Conservation (phyloP, 2,329 filamentous ascomycete species). For the Periconia sp. region DNA sequence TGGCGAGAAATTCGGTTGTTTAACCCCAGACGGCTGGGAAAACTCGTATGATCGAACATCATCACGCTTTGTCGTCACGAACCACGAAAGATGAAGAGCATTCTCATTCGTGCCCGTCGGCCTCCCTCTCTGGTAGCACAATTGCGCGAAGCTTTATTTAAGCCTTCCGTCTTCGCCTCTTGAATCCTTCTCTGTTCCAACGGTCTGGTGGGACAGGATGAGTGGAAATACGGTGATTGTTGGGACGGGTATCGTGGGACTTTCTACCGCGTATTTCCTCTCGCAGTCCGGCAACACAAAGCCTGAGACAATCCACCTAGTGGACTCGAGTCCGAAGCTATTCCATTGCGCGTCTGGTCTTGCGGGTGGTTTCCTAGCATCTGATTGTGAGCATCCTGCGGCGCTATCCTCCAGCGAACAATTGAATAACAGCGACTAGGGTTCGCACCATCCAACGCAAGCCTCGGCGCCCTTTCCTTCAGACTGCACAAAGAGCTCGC, state of each 20-base stretch:
- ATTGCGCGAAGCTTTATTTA: too few relatives aligned
- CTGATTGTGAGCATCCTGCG: constrained; percentile 63
- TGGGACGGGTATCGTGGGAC: constrained; percentile 53
- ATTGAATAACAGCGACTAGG: constrained; percentile 26
- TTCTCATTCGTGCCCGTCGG: too few relatives aligned
- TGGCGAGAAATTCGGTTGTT: constrained; percentile 10
- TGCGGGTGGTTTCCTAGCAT: constrained; percentile 75
- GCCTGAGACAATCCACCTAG: constrained; percentile 59
- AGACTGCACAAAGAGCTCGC: constrained; percentile 71
- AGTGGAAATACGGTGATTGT: constrained; percentile 45
- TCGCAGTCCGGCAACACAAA: constrained; percentile 50
- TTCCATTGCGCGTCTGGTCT: constrained; percentile 77
- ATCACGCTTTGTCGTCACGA: too few relatives aligned
- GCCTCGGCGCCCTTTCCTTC: constrained; percentile 72
- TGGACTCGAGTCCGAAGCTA: constrained; percentile 65
- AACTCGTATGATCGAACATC: constrained; percentile 15
- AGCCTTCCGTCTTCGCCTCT: too few relatives aligned
- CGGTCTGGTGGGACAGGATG: constrained; percentile 15
- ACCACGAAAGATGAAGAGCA: too few relatives aligned
- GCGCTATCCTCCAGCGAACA: background rate
- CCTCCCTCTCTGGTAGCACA: too few relatives aligned
- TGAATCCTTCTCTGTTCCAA: too few relatives aligned
- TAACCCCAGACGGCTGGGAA: constrained; percentile 8
- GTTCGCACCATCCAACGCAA: constrained; percentile 65
- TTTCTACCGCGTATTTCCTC: constrained; percentile 67